These are phyloP conservation scores for Salix purpurea DNA, from an alignment of 345 rosid genomes.

Conservation along the genomic window DNA sequence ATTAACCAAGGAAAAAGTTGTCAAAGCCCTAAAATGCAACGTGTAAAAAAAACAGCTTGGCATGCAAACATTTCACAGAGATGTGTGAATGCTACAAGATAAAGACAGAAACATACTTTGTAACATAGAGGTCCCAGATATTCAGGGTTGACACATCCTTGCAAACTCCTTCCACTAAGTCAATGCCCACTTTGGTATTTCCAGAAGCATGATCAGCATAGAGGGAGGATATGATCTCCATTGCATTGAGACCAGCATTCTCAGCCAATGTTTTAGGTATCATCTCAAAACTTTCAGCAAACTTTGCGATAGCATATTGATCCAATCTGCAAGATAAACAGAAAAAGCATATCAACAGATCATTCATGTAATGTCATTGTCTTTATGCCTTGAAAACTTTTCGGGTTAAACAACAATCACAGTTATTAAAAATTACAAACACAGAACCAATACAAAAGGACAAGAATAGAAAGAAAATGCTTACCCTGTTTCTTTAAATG, in stretches of 20 bases:
- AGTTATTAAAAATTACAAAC: not conserved
- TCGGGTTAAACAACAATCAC: not conserved
- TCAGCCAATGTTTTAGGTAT: constrained; percentile 85
- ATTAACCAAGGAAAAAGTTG: not conserved
- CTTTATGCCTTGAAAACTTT: not conserved
- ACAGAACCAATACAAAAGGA: not conserved
- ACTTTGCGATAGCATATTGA: constrained; percentile 89
- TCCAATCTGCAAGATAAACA: constrained; percentile 63
- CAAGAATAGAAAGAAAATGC: not conserved
- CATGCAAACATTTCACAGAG: not conserved
- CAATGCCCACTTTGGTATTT: constrained; percentile 77
- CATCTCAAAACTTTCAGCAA: constrained; percentile 98
- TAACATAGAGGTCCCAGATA: constrained; percentile 86
- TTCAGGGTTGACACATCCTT: constrained; percentile 59
- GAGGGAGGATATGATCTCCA: constrained; percentile 87
- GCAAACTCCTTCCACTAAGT: constrained; percentile 76
- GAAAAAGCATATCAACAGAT: not conserved
- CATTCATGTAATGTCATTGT: not conserved
- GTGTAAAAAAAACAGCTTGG: not conserved
- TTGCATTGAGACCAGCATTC: constrained; percentile 92
- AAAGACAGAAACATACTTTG: constrained; percentile 52
- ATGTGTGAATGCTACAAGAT: not conserved
- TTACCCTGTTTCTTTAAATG: constrained; percentile 93
- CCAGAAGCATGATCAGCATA: constrained; percentile 94
- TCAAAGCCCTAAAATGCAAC: not conserved